Percentiles rank a stretch among this genome's conserved stretches.
These are phyloP conservation scores for Akanthomyces muscarius DNA, from an alignment of 2,329 filamentous ascomycete species.

Conservation along the genomic window DNA sequence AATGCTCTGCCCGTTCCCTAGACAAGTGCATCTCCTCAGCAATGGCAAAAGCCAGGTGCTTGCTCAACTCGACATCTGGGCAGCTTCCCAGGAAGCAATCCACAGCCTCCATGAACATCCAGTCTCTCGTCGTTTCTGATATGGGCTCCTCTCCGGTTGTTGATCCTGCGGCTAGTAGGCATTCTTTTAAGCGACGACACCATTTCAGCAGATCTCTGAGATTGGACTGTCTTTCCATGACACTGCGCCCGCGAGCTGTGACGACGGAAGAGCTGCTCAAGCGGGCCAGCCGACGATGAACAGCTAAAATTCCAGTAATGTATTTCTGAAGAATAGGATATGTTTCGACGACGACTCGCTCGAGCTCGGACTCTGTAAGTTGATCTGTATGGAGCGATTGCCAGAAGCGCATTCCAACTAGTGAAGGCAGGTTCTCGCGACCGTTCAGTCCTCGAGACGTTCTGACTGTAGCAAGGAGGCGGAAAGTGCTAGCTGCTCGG, in stretches of 20 bases:
- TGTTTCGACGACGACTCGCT: constrained; percentile 65
- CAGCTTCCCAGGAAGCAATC: constrained; percentile 88
- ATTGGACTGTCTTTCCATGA: constrained; percentile 53
- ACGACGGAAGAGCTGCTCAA: constrained; percentile 44
- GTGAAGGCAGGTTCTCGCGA: constrained; percentile 62
- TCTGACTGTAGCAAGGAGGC: constrained; percentile 86
- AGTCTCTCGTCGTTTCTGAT: constrained; percentile 67
- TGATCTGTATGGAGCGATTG: constrained; percentile 65
- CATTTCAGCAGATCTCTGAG: constrained; percentile 86
- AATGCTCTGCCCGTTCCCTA: constrained; percentile 74
- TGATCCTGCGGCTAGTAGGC: constrained; percentile 58
- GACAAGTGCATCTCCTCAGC: constrained; percentile 86
- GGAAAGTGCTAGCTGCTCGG: constrained; percentile 77
- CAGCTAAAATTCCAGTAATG: constrained; percentile 53
- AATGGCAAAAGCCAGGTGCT: constrained; percentile 62
- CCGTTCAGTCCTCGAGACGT: constrained; percentile 67
- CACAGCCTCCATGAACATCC: constrained; percentile 88
- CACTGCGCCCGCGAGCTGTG: constrained; percentile 37
- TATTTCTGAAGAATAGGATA: constrained; percentile 67
- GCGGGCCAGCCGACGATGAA: constrained; percentile 51
- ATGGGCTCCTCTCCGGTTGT: constrained; percentile 66
- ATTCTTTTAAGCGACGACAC: constrained; percentile 70
- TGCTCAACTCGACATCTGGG: constrained; percentile 59
- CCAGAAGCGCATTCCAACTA: constrained; percentile 88
- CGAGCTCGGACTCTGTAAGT: constrained; percentile 65